phyloP scores from a whole-genome alignment of 2,329 filamentous ascomycete genomes.

The Arthrobotrys iridis region DNA sequence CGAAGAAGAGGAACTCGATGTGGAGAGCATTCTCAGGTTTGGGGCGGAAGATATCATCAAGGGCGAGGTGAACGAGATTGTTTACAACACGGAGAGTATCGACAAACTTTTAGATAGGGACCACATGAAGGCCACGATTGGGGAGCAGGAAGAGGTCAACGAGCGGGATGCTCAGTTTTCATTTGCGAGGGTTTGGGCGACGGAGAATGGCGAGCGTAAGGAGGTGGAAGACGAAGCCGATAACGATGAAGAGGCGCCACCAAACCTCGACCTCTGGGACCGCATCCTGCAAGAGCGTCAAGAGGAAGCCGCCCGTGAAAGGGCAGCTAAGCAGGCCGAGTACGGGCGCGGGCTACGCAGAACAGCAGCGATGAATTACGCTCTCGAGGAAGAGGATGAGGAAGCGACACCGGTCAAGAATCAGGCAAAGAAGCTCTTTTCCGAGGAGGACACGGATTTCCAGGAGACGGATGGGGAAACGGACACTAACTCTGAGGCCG shows the following conservation, averaged over 20 bases:
- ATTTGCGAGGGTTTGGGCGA: slow-evolving; percentile 90
- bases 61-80: slow-evolving; percentile 72
- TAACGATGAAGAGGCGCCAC: slow-evolving; percentile 65
- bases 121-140: slow-evolving; percentile 76
- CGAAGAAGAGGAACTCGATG: slow-evolving; percentile 79
- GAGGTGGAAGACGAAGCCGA: slow-evolving; percentile 68
- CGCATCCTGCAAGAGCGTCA: slow-evolving; percentile 86
- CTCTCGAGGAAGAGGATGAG: slow-evolving; percentile 23
- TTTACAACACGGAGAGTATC: slow-evolving; percentile 83
- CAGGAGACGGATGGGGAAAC: slow-evolving; percentile 56
- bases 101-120: slow-evolving; percentile 90
- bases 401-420: slow-evolving; percentile 23
- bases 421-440: slow-evolving; percentile 42
- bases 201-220: slow-evolving; percentile 75
- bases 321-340: slow-evolving; percentile 74
- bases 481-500: slow-evolving; percentile 58
- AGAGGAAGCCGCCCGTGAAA: slow-evolving; percentile 77
- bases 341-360: slow-evolving; percentile 86
- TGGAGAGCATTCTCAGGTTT: slow-evolving; percentile 87
- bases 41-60: slow-evolving; percentile 79
- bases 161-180: slow-evolving; percentile 83
- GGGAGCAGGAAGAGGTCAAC: slow-evolving; percentile 68
- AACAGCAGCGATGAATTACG: slow-evolving; percentile 48
- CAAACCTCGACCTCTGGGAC: slow-evolving; percentile 83
- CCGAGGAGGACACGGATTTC: slow-evolving; percentile 59